Percentiles rank a stretch among this genome's conserved stretches.
These are phyloP conservation scores for Litchi chinensis DNA, from an alignment of 345 rosid genomes.

Conservation along the genomic window DNA sequence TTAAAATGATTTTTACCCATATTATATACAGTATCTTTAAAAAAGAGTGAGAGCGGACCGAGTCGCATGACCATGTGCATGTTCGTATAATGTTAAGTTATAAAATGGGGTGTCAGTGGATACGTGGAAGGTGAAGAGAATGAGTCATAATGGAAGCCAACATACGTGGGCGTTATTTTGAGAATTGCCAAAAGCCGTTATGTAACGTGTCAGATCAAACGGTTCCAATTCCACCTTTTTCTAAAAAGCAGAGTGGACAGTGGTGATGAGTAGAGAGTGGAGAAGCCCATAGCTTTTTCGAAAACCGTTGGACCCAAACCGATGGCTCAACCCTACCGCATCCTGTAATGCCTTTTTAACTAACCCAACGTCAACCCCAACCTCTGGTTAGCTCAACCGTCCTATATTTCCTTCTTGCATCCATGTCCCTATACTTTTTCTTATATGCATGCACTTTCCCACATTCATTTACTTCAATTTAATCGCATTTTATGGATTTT, in stretches of 20 bases:
- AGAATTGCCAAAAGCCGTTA: conserved; percentile 10
- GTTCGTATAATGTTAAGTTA: background rate
- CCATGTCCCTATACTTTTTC: background rate
- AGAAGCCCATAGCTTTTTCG: conserved; percentile 37
- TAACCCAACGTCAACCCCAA: conserved; percentile 1
- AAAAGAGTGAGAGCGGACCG: no score
- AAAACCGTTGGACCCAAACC: conserved; percentile 35
- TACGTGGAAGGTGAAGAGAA: conserved; percentile 20
- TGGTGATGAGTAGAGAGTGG: background rate
- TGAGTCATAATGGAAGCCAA: background rate
- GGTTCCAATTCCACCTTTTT: background rate
- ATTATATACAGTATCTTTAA: no score
- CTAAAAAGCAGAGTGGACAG: background rate
- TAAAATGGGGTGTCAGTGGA: background rate
- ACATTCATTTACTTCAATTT: background rate
- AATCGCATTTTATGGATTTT: no score
- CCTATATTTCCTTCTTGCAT: conserved; percentile 10
- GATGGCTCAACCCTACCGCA: background rate
- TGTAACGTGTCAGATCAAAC: background rate
- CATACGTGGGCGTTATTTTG: conserved; percentile 12
- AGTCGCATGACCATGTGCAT: background rate
- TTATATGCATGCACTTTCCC: background rate
- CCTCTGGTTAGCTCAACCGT: conserved; percentile 10
- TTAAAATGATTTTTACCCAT: no score
- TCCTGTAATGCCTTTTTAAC: background rate